A percentile compares a stretch with the other conserved stretches of the same genome.
Conservation (phyloP, 176 grass and related monocot genomes). For the Urochloa ruziziensis region DNA sequence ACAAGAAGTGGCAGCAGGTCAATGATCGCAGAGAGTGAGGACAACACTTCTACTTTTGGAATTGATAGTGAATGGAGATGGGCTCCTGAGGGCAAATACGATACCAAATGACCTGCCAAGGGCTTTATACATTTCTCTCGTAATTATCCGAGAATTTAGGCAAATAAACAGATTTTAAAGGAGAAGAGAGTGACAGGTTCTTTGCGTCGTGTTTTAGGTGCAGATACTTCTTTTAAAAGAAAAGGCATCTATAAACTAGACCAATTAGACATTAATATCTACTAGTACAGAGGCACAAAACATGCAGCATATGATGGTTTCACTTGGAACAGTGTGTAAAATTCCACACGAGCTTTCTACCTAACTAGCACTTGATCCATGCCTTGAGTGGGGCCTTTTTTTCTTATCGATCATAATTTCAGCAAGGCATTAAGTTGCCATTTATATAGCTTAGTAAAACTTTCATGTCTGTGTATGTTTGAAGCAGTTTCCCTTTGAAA, state of each 20-base stretch:
- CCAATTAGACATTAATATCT: neutral
- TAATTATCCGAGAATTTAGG: neutral
- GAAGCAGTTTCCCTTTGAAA: neutral
- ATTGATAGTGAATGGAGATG: neutral
- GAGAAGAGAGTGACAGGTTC: neutral
- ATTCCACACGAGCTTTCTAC: neutral
- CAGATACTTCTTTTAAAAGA: neutral
- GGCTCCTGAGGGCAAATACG: neutral
- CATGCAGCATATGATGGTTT: too few relatives aligned
- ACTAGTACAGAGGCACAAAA: neutral
- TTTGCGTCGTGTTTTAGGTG: neutral
- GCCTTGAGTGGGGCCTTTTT: neutral
- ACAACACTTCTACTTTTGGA: neutral
- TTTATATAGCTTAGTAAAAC: too few relatives aligned
- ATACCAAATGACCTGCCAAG: neutral
- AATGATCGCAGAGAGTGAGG: too few relatives aligned
- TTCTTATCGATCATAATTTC: neutral
- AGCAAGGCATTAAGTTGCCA: too few relatives aligned
- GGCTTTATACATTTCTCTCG: neutral
- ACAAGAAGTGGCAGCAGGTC: too few relatives aligned
- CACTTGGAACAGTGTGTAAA: neutral
- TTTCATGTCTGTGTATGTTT: too few relatives aligned
- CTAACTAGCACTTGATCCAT: neutral
- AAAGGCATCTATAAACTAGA: neutral
- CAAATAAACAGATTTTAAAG: neutral